Conservation (phyloP, 2,329 filamentous ascomycete species). For the Sporothrix dimorphospora region DNA sequence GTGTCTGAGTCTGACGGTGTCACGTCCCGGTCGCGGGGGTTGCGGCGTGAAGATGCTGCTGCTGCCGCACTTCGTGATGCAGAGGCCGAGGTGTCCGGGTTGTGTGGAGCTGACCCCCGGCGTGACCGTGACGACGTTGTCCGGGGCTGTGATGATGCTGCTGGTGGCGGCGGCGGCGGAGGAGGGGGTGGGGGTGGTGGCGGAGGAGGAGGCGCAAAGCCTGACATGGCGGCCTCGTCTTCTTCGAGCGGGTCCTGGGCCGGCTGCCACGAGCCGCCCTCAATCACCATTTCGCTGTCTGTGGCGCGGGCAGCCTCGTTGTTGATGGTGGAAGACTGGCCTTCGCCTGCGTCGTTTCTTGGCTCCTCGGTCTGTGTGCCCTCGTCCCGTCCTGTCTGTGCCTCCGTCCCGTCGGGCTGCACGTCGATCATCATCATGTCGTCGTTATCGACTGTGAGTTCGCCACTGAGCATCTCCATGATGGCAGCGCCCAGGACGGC, state of each 20-base stretch:
- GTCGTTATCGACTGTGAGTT: constrained; percentile 38
- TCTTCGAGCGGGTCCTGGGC: constrained; percentile 67
- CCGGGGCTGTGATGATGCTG: neutral
- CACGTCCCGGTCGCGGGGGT: constrained; percentile 57
- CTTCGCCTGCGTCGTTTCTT: neutral
- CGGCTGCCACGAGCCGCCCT: constrained; percentile 53
- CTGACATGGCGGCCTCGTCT: constrained; percentile 76
- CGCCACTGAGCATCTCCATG: neutral
- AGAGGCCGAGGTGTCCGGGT: neutral
- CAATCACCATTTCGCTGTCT: constrained; percentile 62
- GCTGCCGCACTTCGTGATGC: neutral
- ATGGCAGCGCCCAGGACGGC: neutral
- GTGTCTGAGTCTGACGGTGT: constrained; percentile 76
- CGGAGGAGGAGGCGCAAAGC: constrained; percentile 52
- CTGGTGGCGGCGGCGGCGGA: constrained; percentile 30
- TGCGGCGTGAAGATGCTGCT: constrained; percentile 11
- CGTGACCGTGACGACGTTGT: neutral
- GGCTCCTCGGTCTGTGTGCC: neutral
- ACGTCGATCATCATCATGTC: constrained; percentile 64
- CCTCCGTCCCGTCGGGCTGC: constrained; percentile 50
- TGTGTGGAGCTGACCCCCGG: neutral
- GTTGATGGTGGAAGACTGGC: neutral
- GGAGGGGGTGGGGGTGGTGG: constrained; percentile 66
- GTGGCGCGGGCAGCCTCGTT: neutral
- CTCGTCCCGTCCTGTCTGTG: neutral